phyloP scores from a whole-genome alignment of 176 grass and related monocot species.

The Oryza meridionalis region DNA sequence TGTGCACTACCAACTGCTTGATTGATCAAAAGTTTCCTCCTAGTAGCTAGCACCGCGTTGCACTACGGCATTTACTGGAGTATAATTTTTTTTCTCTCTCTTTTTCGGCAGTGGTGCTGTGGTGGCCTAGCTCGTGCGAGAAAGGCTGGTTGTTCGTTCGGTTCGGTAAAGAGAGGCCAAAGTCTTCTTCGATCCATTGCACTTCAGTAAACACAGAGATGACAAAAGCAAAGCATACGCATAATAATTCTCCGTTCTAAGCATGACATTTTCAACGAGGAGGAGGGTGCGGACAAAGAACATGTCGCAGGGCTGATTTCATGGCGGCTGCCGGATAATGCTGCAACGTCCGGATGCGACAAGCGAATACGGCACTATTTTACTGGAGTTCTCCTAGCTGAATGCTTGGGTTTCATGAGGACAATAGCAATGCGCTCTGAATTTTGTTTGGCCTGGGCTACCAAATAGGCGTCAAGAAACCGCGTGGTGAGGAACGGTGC shows the following conservation, averaged over 20 bases:
- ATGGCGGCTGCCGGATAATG: conserved; percentile 40
- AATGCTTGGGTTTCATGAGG: no score
- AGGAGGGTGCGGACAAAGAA: conserved; percentile 15
- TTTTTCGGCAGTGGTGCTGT: background rate
- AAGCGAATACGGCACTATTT: conserved; percentile 9
- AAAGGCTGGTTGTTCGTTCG: background rate
- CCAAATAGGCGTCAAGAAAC: no score
- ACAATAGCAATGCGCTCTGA: no score
- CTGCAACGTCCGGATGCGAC: background rate
- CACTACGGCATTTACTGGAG: background rate
- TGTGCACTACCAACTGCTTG: no score
- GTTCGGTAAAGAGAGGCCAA: background rate
- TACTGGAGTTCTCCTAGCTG: background rate
- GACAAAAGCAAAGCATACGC: background rate
- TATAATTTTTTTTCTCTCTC: background rate
- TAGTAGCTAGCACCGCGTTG: background rate
- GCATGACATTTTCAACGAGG: background rate
- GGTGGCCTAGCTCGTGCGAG: background rate
- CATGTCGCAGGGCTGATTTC: conserved; percentile 42
- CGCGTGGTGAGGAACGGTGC: no score
- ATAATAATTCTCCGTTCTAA: background rate
- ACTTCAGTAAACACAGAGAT: background rate
- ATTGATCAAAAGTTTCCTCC: background rate
- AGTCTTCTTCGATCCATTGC: background rate
- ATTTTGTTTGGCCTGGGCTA: no score